phyloP scores from a whole-genome alignment of 257 asterid species.

The Haberlea rhodopensis region DNA sequence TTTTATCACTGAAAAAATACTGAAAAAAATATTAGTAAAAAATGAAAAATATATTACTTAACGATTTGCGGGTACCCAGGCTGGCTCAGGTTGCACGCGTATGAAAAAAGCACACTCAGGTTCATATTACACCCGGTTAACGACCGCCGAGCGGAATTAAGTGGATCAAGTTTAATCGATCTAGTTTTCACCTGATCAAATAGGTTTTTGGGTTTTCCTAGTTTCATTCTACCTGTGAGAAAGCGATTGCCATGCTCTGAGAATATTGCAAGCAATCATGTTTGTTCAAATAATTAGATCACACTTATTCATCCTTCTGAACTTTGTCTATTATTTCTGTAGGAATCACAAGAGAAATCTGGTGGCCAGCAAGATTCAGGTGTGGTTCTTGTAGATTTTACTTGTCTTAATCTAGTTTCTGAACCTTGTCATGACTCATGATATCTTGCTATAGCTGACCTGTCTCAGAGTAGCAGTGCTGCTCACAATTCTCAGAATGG shows the following conservation, averaged over 20 bases:
- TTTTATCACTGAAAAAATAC: not conserved
- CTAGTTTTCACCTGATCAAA: not conserved
- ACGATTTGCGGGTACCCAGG: not conserved
- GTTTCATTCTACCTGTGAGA: not conserved
- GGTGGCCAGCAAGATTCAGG: conserved; percentile 57
- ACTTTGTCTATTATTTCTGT: conserved; percentile 21
- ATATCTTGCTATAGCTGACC: conserved; percentile 49
- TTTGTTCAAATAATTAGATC: not conserved
- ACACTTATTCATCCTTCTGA: conserved; percentile 8
- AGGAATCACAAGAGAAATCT: conserved; percentile 61
- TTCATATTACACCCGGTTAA: not conserved
- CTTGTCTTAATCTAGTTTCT: conserved; percentile 16
- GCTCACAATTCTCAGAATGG: conserved; percentile 66
- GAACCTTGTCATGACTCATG: conserved; percentile 17
- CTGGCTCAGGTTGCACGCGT: not conserved
- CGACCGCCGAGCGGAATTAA: not conserved
- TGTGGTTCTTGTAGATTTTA: conserved; percentile 23
- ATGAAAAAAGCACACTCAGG: not conserved
- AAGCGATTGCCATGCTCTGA: not conserved
- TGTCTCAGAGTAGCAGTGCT: conserved; percentile 62
- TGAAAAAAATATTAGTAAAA: no score
- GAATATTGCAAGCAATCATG: not conserved
- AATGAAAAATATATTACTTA: not conserved
- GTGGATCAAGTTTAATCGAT: not conserved
- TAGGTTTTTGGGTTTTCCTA: not conserved